Base-by-base conservation (phyloP, 2,329 filamentous ascomycete species). In the Ophiostoma piceae region DNA sequence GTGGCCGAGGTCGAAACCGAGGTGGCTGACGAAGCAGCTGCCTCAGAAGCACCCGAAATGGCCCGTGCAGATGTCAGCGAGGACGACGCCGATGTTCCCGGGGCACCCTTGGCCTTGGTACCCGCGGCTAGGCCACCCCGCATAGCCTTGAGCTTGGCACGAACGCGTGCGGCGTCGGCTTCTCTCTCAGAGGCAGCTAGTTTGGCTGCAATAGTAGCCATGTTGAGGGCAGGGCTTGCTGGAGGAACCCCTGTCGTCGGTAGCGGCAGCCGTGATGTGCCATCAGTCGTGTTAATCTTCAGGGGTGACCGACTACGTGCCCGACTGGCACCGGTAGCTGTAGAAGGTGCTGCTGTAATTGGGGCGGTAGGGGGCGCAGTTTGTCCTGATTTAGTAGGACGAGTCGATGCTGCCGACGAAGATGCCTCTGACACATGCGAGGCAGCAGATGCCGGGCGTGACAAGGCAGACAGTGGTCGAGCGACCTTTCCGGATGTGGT, bases 131-230 rank as follows among this genome's bases (percentile, higher is more conserved):
- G 41, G 67, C 72, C 71, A 67, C 75, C 78, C 47, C 82, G 78
- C 2, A 84, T 84, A 0, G 87, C 86, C 74, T 82, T 84, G 39
- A 89, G 81, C 76, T 89, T 89, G 2, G 87, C 87, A 3, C 87
- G 80, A 0, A 89, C 86, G 32, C 87, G 82, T 1, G 87, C 87
- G 1, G 87, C 87, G 73, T 89, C 86, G 3, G 87, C 87, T 68
- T 89, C 86, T 22, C 85, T 82, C 73, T 89, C 87, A 0, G 87
- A 86, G 1, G 87, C 87, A 0, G 86, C 87, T 0, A 89, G 80
- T 77, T 89, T 89, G 37, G 86, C 86, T 0, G 85, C 84, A 72
- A 89, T 89, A 43, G 80, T 83, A 9, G 85, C 84, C 83, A 88
- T 87, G 26, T 84, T 87, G 3, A 88, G 77, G 0, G 86, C 86